These are phyloP conservation scores for Neurospora cerealis DNA, from an alignment of 495 filamentous ascomycete species.

Conservation along the genomic window DNA sequence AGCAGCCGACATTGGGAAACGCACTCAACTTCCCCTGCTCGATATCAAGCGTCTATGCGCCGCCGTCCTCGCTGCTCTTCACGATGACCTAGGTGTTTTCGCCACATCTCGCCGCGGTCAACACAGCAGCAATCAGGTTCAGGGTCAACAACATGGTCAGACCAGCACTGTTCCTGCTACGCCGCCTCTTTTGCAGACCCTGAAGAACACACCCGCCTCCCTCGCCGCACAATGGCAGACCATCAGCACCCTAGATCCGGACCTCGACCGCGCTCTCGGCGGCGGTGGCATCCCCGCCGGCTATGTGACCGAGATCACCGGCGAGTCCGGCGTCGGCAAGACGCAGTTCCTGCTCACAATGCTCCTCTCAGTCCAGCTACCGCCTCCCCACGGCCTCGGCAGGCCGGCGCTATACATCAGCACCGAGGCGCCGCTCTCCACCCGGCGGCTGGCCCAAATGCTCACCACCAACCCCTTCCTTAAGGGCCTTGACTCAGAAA, in stretches of 20 bases:
- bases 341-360: conserved; percentile 86
- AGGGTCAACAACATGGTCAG: background rate
- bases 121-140: background rate
- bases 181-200: background rate
- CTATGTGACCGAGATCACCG: conserved; percentile 82
- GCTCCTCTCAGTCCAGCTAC: conserved; percentile 72
- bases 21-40: conserved; percentile 69
- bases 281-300: conserved; percentile 72
- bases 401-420: conserved; percentile 79
- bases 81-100: conserved; percentile 48
- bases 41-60: conserved; percentile 62
- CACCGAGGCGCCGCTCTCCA: conserved; percentile 81
- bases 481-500: conserved; percentile 25
- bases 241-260: conserved; percentile 73
- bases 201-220: conserved; percentile 29
- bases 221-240: conserved; percentile 39
- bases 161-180: background rate
- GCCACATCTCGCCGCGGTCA: background rate
- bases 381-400: conserved; percentile 56
- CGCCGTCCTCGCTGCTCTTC: conserved; percentile 55
- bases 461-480: conserved; percentile 57
- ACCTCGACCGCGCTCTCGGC: conserved; percentile 62
- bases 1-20: conserved; percentile 71
- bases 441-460: conserved; percentile 68
- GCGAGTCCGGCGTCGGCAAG: conserved; percentile 93